Evolutionary conservation across 1,139 yeast genomes (phyloP).

Genomic region (Magnusiomyces clavatus): DNA sequence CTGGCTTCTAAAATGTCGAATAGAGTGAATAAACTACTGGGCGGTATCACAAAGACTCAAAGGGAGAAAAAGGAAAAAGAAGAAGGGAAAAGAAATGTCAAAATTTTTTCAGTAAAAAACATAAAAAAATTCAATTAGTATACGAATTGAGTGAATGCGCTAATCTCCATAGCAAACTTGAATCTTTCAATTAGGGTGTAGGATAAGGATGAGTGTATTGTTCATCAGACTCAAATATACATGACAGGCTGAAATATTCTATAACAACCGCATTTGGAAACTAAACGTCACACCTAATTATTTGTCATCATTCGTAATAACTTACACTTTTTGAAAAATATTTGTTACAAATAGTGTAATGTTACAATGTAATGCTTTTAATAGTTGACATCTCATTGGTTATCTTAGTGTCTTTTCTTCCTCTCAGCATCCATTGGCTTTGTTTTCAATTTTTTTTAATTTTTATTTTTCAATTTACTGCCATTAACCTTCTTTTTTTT

Average conservation of each 20-base stretch:
- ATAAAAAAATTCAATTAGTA: not conserved
- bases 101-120: not conserved
- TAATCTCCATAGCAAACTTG: not conserved
- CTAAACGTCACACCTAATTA: not conserved
- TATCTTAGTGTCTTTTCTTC: too few species aligned
- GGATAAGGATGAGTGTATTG: too few species aligned
- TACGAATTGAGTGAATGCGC: not conserved
- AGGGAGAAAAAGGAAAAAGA: not conserved
- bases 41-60: slow-evolving; percentile 7
- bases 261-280: not conserved
- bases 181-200: too few species aligned
- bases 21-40: not conserved
- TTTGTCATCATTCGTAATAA: too few species aligned
- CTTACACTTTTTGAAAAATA: too few species aligned
- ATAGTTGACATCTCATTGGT: too few species aligned
- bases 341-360: too few species aligned
- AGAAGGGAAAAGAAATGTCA: not conserved
- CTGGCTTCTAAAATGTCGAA: slow-evolving; percentile 7
- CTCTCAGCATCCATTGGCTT: too few species aligned
- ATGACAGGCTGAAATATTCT: not conserved
- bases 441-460: too few species aligned
- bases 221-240: not conserved
- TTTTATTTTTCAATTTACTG: too few species aligned
- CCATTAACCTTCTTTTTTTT: too few species aligned
- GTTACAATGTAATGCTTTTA: too few species aligned